Evolutionary conservation across 2,329 filamentous ascomycete species (phyloP), one percentile per base, ranked within the genome.

Genomic region (Diaporthe humulicola): DNA sequence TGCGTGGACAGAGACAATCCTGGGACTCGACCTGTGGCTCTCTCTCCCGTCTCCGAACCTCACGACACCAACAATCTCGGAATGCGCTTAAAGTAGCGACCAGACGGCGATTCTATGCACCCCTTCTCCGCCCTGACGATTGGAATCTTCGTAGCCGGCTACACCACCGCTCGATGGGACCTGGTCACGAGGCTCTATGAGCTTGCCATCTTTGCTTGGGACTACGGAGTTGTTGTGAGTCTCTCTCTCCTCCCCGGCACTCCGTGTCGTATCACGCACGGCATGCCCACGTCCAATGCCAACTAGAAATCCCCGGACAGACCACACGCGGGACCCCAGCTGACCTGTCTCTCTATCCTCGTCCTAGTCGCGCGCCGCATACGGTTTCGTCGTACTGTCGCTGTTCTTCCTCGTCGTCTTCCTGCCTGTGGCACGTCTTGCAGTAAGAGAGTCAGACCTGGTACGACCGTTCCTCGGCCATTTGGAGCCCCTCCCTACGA

Each of bases 161-260:
- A 99, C 90, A 98, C 96, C 85, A 99, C 97, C 87, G 97, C 97
- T 83, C 94, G 97, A 89, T 99, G 97, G 96, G 97, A 98, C 87
- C 93, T 99, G 77, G 95, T 98, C 79, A 98, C 96, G 80, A 93
- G 96, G 81, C 90, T 98, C 81, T 98, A 98, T 93, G 96, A 99
- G 86, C 92, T 99, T 81, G 94, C 95, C 79, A 94, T 98, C 78
- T 99, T 98, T 85, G 97, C 97, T 79, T 98, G 96, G 95, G 94
- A 98, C 85, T 95, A 98, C 94, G 95, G 96, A 83, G 97, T 99
- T 81, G 94, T 98, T 83, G 95, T 98, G 87, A 82, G 93, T 88
- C 48, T 52, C n/a, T 52, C n/a, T 30, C 64, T 30, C 22, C 61
- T 28, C 76, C 12, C 30, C 3, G n/a, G 56, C 15, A 12, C 33